Conservation (phyloP, 2,329 filamentous ascomycete genomes). For the Raffaelea ambrosiae region DNA sequence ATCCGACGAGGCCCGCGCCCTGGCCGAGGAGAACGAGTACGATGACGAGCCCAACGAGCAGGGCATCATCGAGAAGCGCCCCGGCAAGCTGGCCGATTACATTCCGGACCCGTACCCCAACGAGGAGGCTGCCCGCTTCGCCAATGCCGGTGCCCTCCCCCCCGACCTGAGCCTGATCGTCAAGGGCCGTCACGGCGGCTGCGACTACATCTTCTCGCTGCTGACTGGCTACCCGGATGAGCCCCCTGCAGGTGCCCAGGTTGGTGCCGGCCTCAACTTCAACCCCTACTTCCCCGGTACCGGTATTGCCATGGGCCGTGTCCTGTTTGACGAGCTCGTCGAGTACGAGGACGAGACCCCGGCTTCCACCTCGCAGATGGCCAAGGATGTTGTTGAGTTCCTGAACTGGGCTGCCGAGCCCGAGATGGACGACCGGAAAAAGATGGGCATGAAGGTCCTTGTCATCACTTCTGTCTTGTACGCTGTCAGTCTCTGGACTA, state of each 20-base stretch:
- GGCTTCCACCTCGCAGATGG: constrained; percentile 96
- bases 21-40: constrained; percentile 98
- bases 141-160: constrained; percentile 96
- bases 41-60: constrained; percentile 96
- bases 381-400: constrained; percentile 98
- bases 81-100: constrained; percentile 98
- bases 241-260: constrained; percentile 76
- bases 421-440: constrained; percentile 99
- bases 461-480: constrained; percentile 70
- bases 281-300: constrained; percentile 99
- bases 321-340: constrained; percentile 92
- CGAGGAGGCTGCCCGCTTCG: constrained; percentile 93
- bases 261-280: constrained; percentile 93
- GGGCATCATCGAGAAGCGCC: constrained; percentile 96
- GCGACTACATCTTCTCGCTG: constrained; percentile 96
- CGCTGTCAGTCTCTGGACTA: constrained; percentile 90
- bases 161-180: constrained; percentile 96
- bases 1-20: constrained; percentile 92
- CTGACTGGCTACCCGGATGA: constrained; percentile 97
- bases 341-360: constrained; percentile 97
- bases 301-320: constrained; percentile 97
- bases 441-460: constrained; percentile 97
- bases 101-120: constrained; percentile 95
- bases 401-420: constrained; percentile 98
- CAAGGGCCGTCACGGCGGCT: constrained; percentile 96